Evolutionary conservation across 108 stramenopile genomes (phyloP).

Genomic region (Discostella stelligeroides): DNA sequence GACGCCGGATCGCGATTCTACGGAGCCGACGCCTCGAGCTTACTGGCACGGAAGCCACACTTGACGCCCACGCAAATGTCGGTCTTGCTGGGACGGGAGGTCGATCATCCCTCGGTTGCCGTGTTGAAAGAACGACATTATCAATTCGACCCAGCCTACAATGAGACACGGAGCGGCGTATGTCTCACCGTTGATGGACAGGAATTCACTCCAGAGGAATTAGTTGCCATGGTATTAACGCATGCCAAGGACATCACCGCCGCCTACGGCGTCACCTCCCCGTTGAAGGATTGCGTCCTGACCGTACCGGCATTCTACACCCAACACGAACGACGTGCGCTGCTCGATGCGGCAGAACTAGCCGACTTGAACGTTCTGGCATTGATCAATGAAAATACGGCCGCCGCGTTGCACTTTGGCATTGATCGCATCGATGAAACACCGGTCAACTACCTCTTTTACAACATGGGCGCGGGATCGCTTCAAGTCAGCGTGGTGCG

Average conservation of each 20-base stretch:
- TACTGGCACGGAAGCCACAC: slow-evolving; percentile 93
- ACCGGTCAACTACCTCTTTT: slow-evolving; percentile 88
- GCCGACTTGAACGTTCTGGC: slow-evolving; percentile 95
- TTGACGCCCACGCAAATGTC: slow-evolving; percentile 78
- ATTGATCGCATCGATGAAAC: slow-evolving; percentile 93
- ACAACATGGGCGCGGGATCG: slow-evolving; percentile 96
- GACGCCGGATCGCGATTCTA: slow-evolving; percentile 93
- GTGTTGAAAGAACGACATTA: slow-evolving; percentile 79
- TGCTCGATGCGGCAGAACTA: slow-evolving; percentile 94
- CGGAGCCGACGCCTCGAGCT: slow-evolving; percentile 89
- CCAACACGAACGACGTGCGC: slow-evolving; percentile 91
- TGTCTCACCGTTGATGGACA: slow-evolving; percentile 66
- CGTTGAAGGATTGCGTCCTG: slow-evolving; percentile 89
- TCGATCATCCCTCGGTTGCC: slow-evolving; percentile 77
- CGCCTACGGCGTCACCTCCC: slow-evolving; percentile 78
- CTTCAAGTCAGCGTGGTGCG: slow-evolving; percentile 88
- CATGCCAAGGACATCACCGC: slow-evolving; percentile 92
- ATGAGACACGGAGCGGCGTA: slow-evolving; percentile 81
- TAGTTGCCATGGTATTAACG: slow-evolving; percentile 95
- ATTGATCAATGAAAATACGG: slow-evolving; percentile 97
- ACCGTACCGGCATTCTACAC: slow-evolving; percentile 97
- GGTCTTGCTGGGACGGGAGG: slow-evolving; percentile 86
- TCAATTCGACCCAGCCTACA: slow-evolving; percentile 73
- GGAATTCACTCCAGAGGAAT: slow-evolving; percentile 94
- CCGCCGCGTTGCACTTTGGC: slow-evolving; percentile 96